A percentile compares a stretch with the other conserved stretches of the same genome.
Conservation (phyloP, 192 early-diverging fungal species). For the Thoreauomyces humboldtii region DNA sequence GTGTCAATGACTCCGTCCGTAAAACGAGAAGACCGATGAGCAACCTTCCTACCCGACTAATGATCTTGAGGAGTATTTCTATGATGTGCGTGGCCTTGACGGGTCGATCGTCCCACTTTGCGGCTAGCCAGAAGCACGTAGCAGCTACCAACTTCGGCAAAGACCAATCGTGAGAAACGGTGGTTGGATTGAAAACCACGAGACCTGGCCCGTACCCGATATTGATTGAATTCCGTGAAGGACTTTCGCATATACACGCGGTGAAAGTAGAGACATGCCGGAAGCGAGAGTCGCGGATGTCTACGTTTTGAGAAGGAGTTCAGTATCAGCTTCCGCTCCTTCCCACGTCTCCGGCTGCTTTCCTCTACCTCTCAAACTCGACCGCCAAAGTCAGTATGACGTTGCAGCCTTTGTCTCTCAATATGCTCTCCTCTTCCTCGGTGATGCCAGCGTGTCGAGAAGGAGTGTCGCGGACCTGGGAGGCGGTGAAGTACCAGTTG, state of each 20-base stretch:
- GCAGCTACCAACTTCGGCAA: slow-evolving; percentile 20
- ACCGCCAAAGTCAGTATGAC: slow-evolving; percentile 11
- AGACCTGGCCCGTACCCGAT: slow-evolving; percentile 27
- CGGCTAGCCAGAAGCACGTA: slow-evolving; percentile 26
- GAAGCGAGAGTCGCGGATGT: slow-evolving; percentile 11
- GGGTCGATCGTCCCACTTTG: slow-evolving; percentile 20
- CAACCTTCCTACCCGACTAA: slow-evolving; percentile 19
- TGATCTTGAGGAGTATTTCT: slow-evolving; percentile 12
- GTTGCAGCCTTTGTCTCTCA: slow-evolving; percentile 15
- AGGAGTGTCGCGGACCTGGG: slow-evolving; percentile 8
- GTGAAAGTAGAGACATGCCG: slow-evolving; percentile 36
- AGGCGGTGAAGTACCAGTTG: slow-evolving; percentile 16
- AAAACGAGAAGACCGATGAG: no score
- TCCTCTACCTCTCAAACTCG: slow-evolving; percentile 16
- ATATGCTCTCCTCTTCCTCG: slow-evolving; percentile 8
- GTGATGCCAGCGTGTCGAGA: slow-evolving; percentile 8
- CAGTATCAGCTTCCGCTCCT: neutral
- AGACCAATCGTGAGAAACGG: no score
- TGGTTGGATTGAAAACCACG: no score
- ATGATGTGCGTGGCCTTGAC: slow-evolving; percentile 14
- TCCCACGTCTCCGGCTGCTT: neutral
- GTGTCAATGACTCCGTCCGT: no score
- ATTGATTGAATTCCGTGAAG: slow-evolving; percentile 27
- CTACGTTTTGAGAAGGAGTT: neutral
- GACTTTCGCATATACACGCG: slow-evolving; percentile 41